Evolutionary conservation across 257 asterid genomes (phyloP), one percentile per base, ranked within the genome.

Genomic region (Salvia miltiorrhiza): DNA sequence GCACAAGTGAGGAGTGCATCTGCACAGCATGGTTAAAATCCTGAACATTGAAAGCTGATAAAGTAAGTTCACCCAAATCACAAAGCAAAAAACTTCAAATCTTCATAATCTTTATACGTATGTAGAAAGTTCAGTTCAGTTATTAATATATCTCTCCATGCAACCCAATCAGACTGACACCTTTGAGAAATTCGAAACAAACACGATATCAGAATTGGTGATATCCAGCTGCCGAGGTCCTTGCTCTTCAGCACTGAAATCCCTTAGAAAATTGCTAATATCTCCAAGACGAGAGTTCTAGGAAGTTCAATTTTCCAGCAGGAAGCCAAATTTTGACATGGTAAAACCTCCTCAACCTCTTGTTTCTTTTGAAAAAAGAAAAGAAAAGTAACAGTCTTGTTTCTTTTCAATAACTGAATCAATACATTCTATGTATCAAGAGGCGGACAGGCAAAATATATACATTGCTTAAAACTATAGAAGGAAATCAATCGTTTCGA

Each of bases 1-100:
- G 88, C 77, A 85, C 67, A 52, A 92, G 81, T 20, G 98, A 90
- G 32, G 98, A 89, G 76, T 92, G 98, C 87, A 84, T 85, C 74
- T 85, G 97, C 71, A 83, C 63, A 70, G 63, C 77, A 14, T 69
- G 67, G 63, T 69, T 83, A 50, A 62, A 70, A 67, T 79, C 96
- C 98, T 92, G 80, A 16, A 69, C 54, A 26, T 65, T 50, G 58
- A 73, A 56, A 48, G 75, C 35, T 21, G 72, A 4, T 59, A 61
- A 63, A 63, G 65, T 57, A 71, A 53, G 67, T 16, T 43, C 50
- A 78, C 28, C 7, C 52, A 6, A 58, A 40, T 50, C 45, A 16
- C 56, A 65, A 21, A 19, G 45, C 13, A 67, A 43, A 14, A 43
- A 41, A n/a, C 28, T 4, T 11, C 39, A 72, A 44, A 57, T 61